Conservation (phyloP, 495 filamentous ascomycete species). For the Amphirosellinia nigrospora region DNA sequence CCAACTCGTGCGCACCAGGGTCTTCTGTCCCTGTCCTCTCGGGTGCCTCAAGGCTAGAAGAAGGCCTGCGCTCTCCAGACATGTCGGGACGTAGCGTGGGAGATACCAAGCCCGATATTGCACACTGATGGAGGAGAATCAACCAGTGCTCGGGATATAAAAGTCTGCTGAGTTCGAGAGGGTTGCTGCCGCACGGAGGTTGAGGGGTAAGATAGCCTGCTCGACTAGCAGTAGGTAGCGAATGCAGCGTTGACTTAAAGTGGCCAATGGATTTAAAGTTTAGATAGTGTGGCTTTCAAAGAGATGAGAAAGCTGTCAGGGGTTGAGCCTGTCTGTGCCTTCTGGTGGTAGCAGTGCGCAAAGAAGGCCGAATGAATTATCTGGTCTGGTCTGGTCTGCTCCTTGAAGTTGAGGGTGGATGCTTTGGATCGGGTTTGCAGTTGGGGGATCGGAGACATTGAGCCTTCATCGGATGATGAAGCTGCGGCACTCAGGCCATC, state of each 20-base stretch:
- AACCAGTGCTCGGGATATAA: background rate
- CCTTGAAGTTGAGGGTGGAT: conserved; percentile 28
- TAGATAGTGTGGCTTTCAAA: background rate
- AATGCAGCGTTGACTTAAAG: background rate
- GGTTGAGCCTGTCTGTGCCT: background rate
- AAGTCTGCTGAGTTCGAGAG: background rate
- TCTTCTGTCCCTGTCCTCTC: conserved; percentile 70
- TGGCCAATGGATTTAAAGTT: conserved; percentile 2
- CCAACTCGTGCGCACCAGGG: conserved; percentile 80
- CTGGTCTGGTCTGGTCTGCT: conserved; percentile 18
- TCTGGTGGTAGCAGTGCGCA: background rate
- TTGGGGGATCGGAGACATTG: conserved; percentile 38
- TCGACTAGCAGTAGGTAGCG: conserved; percentile 25
- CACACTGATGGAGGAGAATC: conserved; percentile 4
- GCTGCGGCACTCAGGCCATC: conserved; percentile 8
- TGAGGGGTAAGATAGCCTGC: conserved; percentile 24
- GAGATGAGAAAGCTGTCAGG: conserved; percentile 2
- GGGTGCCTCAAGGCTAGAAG: conserved; percentile 67
- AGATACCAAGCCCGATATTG: background rate
- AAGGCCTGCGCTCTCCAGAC: conserved; percentile 43
- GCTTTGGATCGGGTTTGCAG: conserved; percentile 35
- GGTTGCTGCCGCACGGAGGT: conserved; percentile 7
- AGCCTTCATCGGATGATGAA: conserved; percentile 20
- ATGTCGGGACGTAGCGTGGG: conserved; percentile 27
- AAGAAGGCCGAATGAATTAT: conserved; percentile 7